Conservation (phyloP, 805 yeast species). For the Schwanniomyces occidentalis region DNA sequence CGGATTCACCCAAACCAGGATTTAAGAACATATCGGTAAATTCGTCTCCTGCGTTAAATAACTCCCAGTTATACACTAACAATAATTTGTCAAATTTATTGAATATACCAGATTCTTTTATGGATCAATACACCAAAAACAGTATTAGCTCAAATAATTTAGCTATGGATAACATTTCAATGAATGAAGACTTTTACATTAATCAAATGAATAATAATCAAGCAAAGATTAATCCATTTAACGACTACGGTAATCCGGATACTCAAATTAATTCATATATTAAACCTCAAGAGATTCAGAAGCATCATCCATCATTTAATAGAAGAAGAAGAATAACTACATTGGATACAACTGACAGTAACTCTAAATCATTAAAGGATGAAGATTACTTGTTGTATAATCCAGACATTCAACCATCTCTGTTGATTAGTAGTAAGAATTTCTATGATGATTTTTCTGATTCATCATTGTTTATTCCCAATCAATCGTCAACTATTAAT, state of each 20-base stretch:
- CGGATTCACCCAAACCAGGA: conserved; percentile 9
- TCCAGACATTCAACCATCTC: conserved; percentile 44
- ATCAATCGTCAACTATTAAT: conserved; percentile 10
- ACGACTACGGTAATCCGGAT: conserved; percentile 43
- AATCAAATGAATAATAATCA: conserved; percentile 3
- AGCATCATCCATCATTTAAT: conserved; percentile 6
- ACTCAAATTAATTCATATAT: conserved; percentile 16
- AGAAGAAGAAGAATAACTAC: conserved; percentile 37
- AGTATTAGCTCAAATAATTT: conserved; percentile 6
- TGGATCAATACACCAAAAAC: conserved; percentile 20
- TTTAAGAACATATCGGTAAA: conserved; percentile 5
- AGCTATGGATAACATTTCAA: conserved; percentile 3
- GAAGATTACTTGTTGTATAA: conserved; percentile 40
- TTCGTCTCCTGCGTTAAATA: conserved; percentile 13
- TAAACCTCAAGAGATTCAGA: conserved; percentile 9
- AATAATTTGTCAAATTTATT: conserved; percentile 26
- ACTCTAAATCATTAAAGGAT: conserved; percentile 20
- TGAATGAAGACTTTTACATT: conserved; percentile 6
- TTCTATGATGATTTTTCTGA: conserved; percentile 21
- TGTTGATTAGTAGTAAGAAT: conserved; percentile 26
- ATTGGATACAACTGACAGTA: conserved; percentile 21
- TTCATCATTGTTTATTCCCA: conserved; percentile 32
- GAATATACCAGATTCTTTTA: conserved; percentile 32
- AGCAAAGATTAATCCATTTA: conserved; percentile 30
- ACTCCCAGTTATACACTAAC: conserved; percentile 6